Conservation (phyloP, 129 eudicot species). For the Gnaphalium uliginosum region DNA sequence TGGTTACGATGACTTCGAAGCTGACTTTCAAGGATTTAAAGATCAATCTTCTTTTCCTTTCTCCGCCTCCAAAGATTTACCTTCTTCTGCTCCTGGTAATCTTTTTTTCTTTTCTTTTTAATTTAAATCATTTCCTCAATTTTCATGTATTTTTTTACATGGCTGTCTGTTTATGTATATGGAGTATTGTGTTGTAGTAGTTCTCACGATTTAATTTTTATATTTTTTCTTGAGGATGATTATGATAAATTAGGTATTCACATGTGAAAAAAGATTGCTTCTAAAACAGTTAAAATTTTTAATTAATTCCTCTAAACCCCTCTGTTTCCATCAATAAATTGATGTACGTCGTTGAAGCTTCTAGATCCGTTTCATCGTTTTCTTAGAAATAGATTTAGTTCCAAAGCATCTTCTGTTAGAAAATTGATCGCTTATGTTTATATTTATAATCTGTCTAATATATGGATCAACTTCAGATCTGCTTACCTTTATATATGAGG, state of each 20-base stretch:
- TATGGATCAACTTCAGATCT: background rate
- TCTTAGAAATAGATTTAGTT: background rate
- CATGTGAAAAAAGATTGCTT: background rate
- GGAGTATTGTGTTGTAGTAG: no score
- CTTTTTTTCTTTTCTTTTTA: background rate
- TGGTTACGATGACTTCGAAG: constrained; percentile 70
- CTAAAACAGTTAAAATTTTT: no score
- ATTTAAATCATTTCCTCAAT: background rate
- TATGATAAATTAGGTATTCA: background rate
- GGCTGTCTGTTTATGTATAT: background rate
- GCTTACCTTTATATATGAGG: background rate
- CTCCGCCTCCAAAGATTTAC: constrained; percentile 39
- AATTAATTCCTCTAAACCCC: no score
- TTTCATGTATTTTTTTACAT: background rate
- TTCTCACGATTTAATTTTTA: no score
- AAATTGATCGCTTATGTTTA: no score
- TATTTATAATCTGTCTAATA: background rate
- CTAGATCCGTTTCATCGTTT: background rate
- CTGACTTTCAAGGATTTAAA: constrained; percentile 75
- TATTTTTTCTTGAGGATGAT: background rate
- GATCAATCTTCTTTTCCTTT: constrained; percentile 57
- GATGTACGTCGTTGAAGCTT: no score
- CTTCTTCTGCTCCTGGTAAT: constrained; percentile 30
- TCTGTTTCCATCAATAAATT: no score
- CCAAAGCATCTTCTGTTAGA: background rate